Percentiles rank a stretch among this genome's conserved stretches.
Evolutionary conservation across 306 rosid species (phyloP).

Genomic region (Luffa acutangula): DNA sequence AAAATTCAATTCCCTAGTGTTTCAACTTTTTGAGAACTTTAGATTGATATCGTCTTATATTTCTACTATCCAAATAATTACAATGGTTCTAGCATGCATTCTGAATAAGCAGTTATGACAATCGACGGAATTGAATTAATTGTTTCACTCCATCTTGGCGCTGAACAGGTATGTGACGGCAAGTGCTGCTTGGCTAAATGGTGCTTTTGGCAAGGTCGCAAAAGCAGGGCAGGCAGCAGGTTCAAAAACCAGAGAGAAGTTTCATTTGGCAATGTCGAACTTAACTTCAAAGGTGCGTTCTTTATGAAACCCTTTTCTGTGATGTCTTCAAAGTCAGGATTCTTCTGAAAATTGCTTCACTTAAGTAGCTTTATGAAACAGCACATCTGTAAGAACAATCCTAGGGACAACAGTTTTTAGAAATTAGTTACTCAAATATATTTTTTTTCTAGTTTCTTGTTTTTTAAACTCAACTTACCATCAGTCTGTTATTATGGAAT

Average conservation of each 20-base stretch:
- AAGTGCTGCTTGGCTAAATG: slow-evolving; percentile 82
- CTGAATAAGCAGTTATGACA: not conserved
- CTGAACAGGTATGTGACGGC: slow-evolving; percentile 67
- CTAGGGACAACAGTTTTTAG: not conserved
- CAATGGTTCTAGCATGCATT: not conserved
- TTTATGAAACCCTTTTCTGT: slow-evolving; percentile 9
- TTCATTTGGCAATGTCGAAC: slow-evolving; percentile 73
- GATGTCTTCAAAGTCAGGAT: not conserved
- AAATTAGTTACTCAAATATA: not conserved
- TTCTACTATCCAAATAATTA: not conserved
- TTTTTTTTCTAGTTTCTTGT: not conserved
- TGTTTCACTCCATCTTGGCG: slow-evolving; percentile 1
- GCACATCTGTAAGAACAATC: not conserved
- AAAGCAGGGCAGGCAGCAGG: slow-evolving; percentile 83
- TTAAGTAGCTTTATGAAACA: not conserved
- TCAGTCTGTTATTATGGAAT: not conserved
- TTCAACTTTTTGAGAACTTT: not conserved
- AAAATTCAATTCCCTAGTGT: not conserved
- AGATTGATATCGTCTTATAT: not conserved
- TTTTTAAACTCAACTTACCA: not conserved
- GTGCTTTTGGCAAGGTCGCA: slow-evolving; percentile 80
- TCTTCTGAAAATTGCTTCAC: not conserved
- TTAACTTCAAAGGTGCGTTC: slow-evolving; percentile 58
- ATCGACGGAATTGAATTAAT: slow-evolving; percentile 4
- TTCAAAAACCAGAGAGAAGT: slow-evolving; percentile 82